phyloP scores from a whole-genome alignment of 2,329 filamentous ascomycete genomes.

The Cercospora berteroae region DNA sequence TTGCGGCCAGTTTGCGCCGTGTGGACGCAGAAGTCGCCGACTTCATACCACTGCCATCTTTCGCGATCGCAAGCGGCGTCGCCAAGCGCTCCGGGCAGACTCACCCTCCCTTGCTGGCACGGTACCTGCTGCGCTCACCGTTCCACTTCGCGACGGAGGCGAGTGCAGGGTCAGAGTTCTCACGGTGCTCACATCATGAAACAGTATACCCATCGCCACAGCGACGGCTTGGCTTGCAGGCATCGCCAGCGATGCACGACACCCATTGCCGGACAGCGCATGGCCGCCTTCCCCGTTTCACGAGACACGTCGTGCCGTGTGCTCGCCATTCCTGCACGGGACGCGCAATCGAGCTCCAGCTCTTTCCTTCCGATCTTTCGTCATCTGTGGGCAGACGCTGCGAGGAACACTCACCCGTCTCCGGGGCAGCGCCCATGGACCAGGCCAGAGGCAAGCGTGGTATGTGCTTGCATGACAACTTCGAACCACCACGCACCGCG shows the following conservation, averaged over 20 bases:
- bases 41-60: not conserved
- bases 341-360: not conserved
- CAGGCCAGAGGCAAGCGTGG: not conserved
- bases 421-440: not conserved
- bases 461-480: not conserved
- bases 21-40: not conserved
- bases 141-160: not conserved
- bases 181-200: not conserved
- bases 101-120: not conserved
- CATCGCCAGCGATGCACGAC: not conserved
- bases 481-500: not conserved
- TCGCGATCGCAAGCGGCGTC: not conserved
- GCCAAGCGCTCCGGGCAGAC: not conserved
- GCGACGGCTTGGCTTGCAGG: not conserved
- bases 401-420: not conserved
- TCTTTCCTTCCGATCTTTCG: not conserved
- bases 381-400: not conserved
- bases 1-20: slow-evolving; percentile 4
- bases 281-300: not conserved
- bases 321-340: not conserved
- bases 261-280: slow-evolving; percentile 6
- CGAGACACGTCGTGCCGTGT: not conserved
- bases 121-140: not conserved
- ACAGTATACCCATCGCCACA: not conserved
- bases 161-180: not conserved